Base-by-base conservation (phyloP, 2,329 filamentous ascomycete species). In the Conoideocrella luteorostrata region DNA sequence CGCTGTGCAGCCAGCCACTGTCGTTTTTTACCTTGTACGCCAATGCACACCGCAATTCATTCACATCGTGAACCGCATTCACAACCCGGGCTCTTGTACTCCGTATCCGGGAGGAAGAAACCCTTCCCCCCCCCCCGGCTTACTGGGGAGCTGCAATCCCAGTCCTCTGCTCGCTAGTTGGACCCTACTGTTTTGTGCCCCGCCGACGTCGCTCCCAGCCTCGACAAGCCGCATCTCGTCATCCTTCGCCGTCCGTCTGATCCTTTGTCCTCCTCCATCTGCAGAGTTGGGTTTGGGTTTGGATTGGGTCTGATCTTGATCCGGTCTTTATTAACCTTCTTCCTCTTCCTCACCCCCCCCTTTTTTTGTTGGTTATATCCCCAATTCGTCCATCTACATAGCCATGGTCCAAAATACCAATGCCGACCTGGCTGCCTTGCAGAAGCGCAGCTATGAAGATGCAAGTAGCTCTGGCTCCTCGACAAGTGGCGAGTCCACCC, bases 381-480 rank as follows among this genome's bases (percentile, higher is more conserved):
- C n/a, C 24, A 12, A 32, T 23, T 37, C 22, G 5, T 18, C 20
- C 32, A 22, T 26, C 10, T 18, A 36, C 41, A 21, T 47, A 44
- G 7, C 47, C 48, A 64, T 63, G 61, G 55, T 58, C 28, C 52
- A 56, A 43, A 52, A 52, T 38, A 56, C 58, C 44, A 55, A 48
- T 24, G 49, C 47, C 33, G 50, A 56, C 42, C 47, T 33, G 18
- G 33, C 37, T 17, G 45, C 59, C 24, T 58, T 57, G 23, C 60
- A 56, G 46, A 66, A 61, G 47, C 59, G 60, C 47, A 49, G 46
- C 29, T 47, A 44, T 42, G 59, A 59, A 29, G 45, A 42, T 18
- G 50, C 52, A 36, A 60, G 55, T 49, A 46, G 50, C 42, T 58
- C 58, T 2, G 54, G 50, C 28, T 56, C 62, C 1, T 62, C 61